These are phyloP conservation scores for Heritiera littoralis DNA, from an alignment of 345 rosid genomes.

Conservation along the genomic window DNA sequence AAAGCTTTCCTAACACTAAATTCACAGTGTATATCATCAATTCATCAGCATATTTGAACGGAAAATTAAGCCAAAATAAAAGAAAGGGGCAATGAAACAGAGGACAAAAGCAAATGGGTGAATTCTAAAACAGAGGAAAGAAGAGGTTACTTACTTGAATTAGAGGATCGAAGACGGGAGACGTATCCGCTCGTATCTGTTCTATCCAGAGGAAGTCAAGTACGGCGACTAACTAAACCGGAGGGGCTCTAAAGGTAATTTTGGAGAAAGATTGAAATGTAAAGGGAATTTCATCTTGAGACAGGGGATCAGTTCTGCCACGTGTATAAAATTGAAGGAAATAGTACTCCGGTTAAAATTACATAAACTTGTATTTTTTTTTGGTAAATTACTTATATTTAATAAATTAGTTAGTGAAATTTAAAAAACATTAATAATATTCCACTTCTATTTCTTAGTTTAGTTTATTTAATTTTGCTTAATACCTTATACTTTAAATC, in stretches of 20 bases:
- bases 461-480: too few species aligned
- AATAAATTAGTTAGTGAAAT: too few species aligned
- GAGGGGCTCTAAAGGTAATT: background rate
- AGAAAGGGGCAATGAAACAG: background rate
- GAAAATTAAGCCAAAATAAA: background rate
- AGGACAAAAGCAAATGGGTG: background rate
- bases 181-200: background rate
- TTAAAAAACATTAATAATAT: too few species aligned
- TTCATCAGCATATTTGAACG: background rate
- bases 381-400: too few species aligned
- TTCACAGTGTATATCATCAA: background rate
- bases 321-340: too few species aligned
- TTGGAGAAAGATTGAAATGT: background rate
- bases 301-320: too few species aligned
- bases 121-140: background rate
- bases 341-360: too few species aligned
- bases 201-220: background rate
- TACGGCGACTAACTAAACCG: background rate
- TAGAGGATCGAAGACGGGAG: slow-evolving; percentile 20
- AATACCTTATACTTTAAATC: too few species aligned
- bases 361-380: too few species aligned
- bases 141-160: slow-evolving; percentile 31
- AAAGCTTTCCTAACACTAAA: background rate
- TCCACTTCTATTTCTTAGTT: too few species aligned
- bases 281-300: background rate